Evolutionary conservation across 805 yeast genomes (phyloP), one percentile per base, ranked within the genome.

Genomic region (Barnettozyma sucrosica): DNA sequence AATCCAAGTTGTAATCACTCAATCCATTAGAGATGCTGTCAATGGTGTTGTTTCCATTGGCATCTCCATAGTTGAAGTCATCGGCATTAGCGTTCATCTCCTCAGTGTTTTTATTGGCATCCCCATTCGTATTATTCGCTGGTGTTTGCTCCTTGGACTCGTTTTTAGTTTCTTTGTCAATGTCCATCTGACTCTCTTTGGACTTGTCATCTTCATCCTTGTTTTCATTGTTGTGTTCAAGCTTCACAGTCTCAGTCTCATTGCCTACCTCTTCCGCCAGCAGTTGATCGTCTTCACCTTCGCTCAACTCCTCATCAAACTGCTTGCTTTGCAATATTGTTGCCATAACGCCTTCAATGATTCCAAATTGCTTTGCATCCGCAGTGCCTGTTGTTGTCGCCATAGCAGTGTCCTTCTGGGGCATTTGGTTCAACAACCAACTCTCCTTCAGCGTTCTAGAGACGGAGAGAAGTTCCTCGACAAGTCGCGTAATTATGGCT

Each of bases 391-490:
- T 19, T 11, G 14, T 16, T 14, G 33, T 18, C 3, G 41, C 39
- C 7, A 18, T 25, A 36, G 25, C 19, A 9, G 25, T 21, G n/a
- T 40, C 38, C 18, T 43, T 41, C 8, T 68, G 69, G 36, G 76
- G 75, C 51, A 77, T 66, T 20, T 78, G 76, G 5, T 80, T 81
- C 48, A 79, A 61, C 40, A 78, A 70, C 84, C 83, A 79, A 3
- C 75, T 69, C 56, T 79, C 83, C 52, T 74, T 73, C 38, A 79
- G 57, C 0, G 70, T 68, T 36, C 78, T 61, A 1, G 81, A 74
- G 1, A 79, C 67, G 0, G 71, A 58, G 4, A 79, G 58, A 25
- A 79, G 61, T 45, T 79, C 83, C 53, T 79, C 80, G 38, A 79
- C 70, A 13, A 77, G 62, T 43, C 80, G 62, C 5, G 77, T 69